phyloP scores from a whole-genome alignment of 306 rosid genomes.

The Mimosa pudica region DNA sequence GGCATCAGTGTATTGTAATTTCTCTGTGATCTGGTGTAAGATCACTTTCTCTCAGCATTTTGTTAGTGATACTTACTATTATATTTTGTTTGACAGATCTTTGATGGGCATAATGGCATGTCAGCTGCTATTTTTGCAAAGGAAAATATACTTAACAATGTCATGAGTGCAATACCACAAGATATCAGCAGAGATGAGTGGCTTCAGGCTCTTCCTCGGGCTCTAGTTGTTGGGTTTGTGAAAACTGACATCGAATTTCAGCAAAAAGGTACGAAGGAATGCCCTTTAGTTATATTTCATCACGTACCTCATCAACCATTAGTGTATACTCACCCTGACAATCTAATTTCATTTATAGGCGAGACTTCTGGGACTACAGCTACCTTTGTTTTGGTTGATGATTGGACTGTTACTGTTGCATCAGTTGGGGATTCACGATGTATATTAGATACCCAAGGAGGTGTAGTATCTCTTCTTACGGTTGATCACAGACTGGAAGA shows the following conservation, averaged over 20 bases:
- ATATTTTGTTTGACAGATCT: constrained; percentile 68
- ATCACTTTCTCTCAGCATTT: constrained; percentile 34
- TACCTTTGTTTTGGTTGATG: constrained; percentile 88
- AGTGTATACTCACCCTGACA: constrained; percentile 23
- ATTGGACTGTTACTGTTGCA: constrained; percentile 97
- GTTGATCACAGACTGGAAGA: constrained; percentile 98
- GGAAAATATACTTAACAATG: constrained; percentile 76
- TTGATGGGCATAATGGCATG: constrained; percentile 97
- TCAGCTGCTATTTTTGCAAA: constrained; percentile 93
- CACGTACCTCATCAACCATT: constrained; percentile 1
- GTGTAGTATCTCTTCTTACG: constrained; percentile 89
- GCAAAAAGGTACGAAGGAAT: constrained; percentile 64
- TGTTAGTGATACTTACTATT: constrained; percentile 43
- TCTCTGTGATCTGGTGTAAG: constrained; percentile 38
- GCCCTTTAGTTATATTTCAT: constrained; percentile 4
- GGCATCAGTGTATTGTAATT: constrained; percentile 19
- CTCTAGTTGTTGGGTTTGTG: constrained; percentile 93
- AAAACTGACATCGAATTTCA: constrained; percentile 98
- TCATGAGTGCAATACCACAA: constrained; percentile 92
- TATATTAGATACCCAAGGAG: constrained; percentile 93
- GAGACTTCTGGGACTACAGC: constrained; percentile 99
- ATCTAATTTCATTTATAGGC: constrained; percentile 53
- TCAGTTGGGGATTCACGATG: constrained; percentile 99
- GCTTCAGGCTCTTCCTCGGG: constrained; percentile 98
- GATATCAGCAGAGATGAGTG: constrained; percentile 88